phyloP scores from a whole-genome alignment of 345 rosid species.

The Rubroshorea leprosula region DNA sequence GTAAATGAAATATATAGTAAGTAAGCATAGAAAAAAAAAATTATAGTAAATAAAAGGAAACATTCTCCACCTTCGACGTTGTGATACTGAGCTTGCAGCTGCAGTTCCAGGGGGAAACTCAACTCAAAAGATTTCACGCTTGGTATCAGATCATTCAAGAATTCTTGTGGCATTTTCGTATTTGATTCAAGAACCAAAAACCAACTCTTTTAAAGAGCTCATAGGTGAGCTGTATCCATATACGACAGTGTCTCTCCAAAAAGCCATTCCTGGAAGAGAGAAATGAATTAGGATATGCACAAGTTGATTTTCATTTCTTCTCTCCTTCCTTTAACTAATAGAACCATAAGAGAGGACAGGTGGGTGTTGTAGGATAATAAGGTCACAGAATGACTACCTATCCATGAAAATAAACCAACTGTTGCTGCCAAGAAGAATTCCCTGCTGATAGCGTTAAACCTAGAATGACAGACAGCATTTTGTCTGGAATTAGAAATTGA shows the following conservation, averaged over 20 bases:
- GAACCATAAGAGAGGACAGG: not conserved
- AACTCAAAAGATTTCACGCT: too few relatives aligned
- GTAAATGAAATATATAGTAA: too few relatives aligned
- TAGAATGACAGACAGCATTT: conserved; percentile 23
- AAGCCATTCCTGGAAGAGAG: conserved; percentile 45
- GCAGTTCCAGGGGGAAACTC: too few relatives aligned
- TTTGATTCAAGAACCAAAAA: conserved; percentile 40
- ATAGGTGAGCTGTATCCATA: conserved; percentile 60
- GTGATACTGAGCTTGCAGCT: too few relatives aligned
- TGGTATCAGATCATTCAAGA: too few relatives aligned
- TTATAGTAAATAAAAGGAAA: too few relatives aligned
- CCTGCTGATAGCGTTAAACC: conserved; percentile 54
- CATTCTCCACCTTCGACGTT: too few relatives aligned
- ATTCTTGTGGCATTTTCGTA: too few relatives aligned
- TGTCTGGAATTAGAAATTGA: not conserved
- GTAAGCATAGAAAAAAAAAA: too few relatives aligned
- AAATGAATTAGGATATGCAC: conserved; percentile 1
- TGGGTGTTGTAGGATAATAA: not conserved
- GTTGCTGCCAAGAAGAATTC: conserved; percentile 72
- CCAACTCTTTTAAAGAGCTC: conserved; percentile 57
- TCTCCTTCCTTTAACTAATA: too few relatives aligned
- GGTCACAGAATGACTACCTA: conserved; percentile 41
- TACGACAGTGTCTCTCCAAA: conserved; percentile 69
- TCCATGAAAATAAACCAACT: conserved; percentile 61
- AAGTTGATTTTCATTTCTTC: too few relatives aligned